Evolutionary conservation across 1,139 yeast genomes (phyloP).

Genomic region (Dujonia santamariae): DNA sequence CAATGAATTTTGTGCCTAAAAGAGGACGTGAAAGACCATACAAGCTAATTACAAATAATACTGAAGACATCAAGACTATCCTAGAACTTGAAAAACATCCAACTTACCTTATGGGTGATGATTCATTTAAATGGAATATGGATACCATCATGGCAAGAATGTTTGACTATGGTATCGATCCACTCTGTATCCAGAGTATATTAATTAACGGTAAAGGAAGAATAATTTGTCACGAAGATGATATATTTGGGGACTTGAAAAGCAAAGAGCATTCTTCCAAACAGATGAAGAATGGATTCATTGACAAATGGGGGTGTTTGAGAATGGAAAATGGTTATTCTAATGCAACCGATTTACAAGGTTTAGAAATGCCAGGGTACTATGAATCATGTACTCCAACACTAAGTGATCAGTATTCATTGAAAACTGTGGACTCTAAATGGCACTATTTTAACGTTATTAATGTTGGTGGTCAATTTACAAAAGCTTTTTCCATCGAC

Average conservation of each 20-base stretch:
- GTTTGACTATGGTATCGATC: constrained; percentile 29
- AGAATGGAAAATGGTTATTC: constrained; percentile 18
- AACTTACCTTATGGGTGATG: constrained; percentile 20
- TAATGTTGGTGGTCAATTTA: constrained; percentile 32
- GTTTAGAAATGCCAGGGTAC: constrained; percentile 25
- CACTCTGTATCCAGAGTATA: constrained; percentile 29
- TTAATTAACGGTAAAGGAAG: constrained; percentile 34
- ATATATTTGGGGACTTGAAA: constrained; percentile 13
- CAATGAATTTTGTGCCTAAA: constrained; percentile 25
- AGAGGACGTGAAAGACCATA: constrained; percentile 23
- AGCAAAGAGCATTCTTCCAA: constrained; percentile 5
- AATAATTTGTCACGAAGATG: constrained; percentile 20
- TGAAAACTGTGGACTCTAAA: constrained; percentile 16
- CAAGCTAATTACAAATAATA: constrained; percentile 14
- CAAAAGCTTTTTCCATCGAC: constrained; percentile 32
- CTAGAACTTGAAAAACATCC: constrained; percentile 22
- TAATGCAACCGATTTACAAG: constrained; percentile 16
- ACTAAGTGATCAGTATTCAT: constrained; percentile 15
- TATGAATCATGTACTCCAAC: constrained; percentile 19
- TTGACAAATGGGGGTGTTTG: constrained; percentile 19
- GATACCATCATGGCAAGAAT: constrained; percentile 24
- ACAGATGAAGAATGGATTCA: background rate
- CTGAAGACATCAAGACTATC: constrained; percentile 13
- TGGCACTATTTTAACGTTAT: constrained; percentile 27
- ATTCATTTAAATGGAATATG: constrained; percentile 23